A percentile compares a stretch with the other conserved stretches of the same genome.
These are phyloP conservation scores for Rhizopogon vulgaris DNA, from an alignment of 768 basidiomycete species.

Conservation along the genomic window DNA sequence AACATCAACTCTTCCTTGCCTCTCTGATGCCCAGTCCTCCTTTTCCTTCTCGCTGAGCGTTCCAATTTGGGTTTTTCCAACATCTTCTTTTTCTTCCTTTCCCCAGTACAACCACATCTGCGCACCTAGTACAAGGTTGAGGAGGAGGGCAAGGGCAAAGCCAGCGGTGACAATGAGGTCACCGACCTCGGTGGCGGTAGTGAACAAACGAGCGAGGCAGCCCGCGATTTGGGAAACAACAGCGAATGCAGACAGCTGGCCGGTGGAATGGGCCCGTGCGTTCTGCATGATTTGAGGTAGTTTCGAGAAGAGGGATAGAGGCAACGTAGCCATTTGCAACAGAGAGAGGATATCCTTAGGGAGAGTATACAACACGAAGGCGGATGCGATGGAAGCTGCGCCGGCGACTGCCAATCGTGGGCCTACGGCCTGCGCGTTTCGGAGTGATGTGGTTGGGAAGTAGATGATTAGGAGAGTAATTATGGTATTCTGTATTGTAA, in stretches of 20 bases:
- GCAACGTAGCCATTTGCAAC: conserved; percentile 82
- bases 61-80: conserved; percentile 13
- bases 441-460: conserved; percentile 37
- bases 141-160: conserved; percentile 72
- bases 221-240: conserved; percentile 84
- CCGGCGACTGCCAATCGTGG: conserved; percentile 26
- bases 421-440: conserved; percentile 19
- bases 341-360: conserved; percentile 50
- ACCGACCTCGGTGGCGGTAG: conserved; percentile 84
- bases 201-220: conserved; percentile 89
- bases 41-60: conserved; percentile 22
- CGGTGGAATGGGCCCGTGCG: conserved; percentile 67
- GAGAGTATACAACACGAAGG: conserved; percentile 39
- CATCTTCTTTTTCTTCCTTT: conserved; percentile 33
- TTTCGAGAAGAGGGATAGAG: conserved; percentile 88
- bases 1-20: conserved; percentile 33
- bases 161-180: conserved; percentile 78
- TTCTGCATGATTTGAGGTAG: conserved; percentile 91
- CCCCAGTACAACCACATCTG: conserved; percentile 89
- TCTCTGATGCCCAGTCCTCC: conserved; percentile 18
- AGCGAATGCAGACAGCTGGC: conserved; percentile 91
- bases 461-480: conserved; percentile 84
- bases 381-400: conserved; percentile 27
- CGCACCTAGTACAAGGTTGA: conserved; percentile 78
- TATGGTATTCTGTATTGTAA: conserved; percentile 80